Evolutionary conservation across 2,329 filamentous ascomycete species (phyloP).

Genomic region (Byssothecium circinans): DNA sequence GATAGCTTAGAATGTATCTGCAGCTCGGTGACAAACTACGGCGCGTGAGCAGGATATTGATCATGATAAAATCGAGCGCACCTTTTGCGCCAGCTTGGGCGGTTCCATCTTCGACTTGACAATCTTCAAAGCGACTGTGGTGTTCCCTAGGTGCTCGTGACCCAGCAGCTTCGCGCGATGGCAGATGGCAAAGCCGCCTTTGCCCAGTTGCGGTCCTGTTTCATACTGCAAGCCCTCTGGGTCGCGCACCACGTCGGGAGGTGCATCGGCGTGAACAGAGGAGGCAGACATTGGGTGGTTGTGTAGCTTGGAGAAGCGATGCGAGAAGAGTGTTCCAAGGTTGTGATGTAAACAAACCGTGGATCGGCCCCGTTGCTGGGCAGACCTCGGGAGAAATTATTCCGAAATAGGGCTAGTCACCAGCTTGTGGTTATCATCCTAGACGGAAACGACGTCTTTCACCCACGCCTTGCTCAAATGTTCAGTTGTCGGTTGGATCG

Average conservation of each 20-base stretch:
- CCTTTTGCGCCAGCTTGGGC: conserved; percentile 82
- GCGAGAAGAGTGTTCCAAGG: conserved; percentile 15
- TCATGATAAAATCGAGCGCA: conserved; percentile 42
- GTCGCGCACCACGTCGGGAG: conserved; percentile 63
- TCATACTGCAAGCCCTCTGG: conserved; percentile 72
- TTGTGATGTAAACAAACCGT: conserved; percentile 20
- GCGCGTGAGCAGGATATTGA: conserved; percentile 24
- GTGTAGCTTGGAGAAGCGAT: conserved; percentile 27
- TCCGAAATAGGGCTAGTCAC: too few relatives aligned
- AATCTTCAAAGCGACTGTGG: conserved; percentile 76
- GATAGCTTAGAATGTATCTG: conserved; percentile 98
- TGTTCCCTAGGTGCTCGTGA: conserved; percentile 58
- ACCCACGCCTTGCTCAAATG: too few relatives aligned
- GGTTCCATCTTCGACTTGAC: conserved; percentile 79
- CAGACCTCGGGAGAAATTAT: too few relatives aligned
- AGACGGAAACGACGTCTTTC: too few relatives aligned
- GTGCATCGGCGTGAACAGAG: conserved; percentile 55
- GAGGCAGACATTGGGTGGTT: conserved; percentile 44
- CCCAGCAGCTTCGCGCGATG: conserved; percentile 69
- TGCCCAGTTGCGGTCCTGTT: conserved; percentile 73
- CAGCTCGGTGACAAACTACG: conserved; percentile 74
- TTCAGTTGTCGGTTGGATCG: too few relatives aligned
- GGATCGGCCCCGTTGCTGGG: conserved; percentile 12
- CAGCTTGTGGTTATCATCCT: too few relatives aligned
- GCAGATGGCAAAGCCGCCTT: conserved; percentile 81